A percentile compares a stretch with the other conserved stretches of the same genome.
These are phyloP conservation scores for Mycotypha africana DNA, from an alignment of 371 early-diverging fungal genomes.

Conservation along the genomic window DNA sequence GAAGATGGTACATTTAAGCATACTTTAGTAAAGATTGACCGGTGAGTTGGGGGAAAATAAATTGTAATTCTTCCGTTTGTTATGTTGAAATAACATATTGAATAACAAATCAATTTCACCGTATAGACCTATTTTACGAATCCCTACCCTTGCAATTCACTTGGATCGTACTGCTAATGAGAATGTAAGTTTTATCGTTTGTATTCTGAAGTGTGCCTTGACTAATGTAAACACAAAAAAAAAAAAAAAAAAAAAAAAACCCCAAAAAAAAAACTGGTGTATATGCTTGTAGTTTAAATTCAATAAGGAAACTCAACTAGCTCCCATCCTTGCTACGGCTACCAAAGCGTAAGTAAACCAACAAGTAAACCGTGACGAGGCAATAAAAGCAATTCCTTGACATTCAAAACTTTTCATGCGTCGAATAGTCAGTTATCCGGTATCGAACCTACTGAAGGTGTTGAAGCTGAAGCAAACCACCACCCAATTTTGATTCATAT, in stretches of 20 bases:
- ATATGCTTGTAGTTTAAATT: slow-evolving; percentile 62
- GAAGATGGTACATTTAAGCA: slow-evolving; percentile 60
- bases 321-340: slow-evolving; percentile 82
- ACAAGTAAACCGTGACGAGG: too few species aligned
- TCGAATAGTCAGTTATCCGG: slow-evolving; percentile 24
- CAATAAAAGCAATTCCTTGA: too few species aligned
- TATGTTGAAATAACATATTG: background rate
- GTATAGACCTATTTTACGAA: slow-evolving; percentile 79
- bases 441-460: slow-evolving; percentile 18
- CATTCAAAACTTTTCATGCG: too few species aligned
- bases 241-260: background rate
- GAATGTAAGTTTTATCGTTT: slow-evolving; percentile 43
- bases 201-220: too few species aligned
- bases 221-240: background rate
- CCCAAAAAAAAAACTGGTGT: background rate
- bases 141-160: slow-evolving; percentile 96
- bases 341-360: slow-evolving; percentile 62
- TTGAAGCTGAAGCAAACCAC: slow-evolving; percentile 51
- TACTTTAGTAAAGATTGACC: slow-evolving; percentile 69
- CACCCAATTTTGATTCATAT: slow-evolving; percentile 73
- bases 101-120: background rate
- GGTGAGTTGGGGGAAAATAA: too few species aligned
- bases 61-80: background rate
- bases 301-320: slow-evolving; percentile 92
- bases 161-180: slow-evolving; percentile 80